A percentile compares a stretch with the other conserved stretches of the same genome.
Conservation (phyloP, 768 basidiomycete genomes). For the Lyophyllum atratum region DNA sequence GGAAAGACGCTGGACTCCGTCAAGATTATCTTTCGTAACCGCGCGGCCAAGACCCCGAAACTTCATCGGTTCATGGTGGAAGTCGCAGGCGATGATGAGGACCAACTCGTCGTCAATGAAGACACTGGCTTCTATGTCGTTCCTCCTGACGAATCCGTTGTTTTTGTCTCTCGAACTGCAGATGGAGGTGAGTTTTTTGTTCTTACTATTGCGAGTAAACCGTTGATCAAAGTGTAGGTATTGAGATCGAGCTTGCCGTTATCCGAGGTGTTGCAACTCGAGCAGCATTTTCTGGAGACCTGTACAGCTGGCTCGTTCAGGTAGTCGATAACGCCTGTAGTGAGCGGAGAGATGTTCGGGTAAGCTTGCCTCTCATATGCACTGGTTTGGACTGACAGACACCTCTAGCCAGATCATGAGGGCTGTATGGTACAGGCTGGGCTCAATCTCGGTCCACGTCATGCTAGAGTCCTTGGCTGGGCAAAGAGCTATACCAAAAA, state of each 20-base stretch:
- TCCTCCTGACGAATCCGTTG: neutral
- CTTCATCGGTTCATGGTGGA: neutral
- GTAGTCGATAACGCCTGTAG: neutral
- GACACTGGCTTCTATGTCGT: conserved; percentile 3
- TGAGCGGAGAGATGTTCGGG: neutral
- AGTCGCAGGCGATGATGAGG: neutral
- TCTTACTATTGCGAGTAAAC: neutral
- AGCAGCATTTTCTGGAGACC: neutral
- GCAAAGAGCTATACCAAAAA: neutral
- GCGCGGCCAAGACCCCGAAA: neutral
- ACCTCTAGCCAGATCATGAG: neutral
- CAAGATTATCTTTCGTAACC: neutral
- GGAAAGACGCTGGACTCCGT: neutral
- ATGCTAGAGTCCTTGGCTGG: neutral
- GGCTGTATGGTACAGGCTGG: neutral
- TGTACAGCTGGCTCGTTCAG: neutral
- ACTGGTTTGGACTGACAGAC: neutral
- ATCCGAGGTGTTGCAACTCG: neutral
- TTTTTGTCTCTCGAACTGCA: neutral
- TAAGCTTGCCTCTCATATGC: neutral
- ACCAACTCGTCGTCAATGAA: neutral
- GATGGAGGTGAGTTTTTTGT: neutral
- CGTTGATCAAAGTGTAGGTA: neutral
- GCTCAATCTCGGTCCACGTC: neutral
- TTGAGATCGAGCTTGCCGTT: neutral